Evolutionary conservation across 257 asterid genomes (phyloP), one percentile per base, ranked within the genome.

Genomic region (Parsonsia alboflavescens): DNA sequence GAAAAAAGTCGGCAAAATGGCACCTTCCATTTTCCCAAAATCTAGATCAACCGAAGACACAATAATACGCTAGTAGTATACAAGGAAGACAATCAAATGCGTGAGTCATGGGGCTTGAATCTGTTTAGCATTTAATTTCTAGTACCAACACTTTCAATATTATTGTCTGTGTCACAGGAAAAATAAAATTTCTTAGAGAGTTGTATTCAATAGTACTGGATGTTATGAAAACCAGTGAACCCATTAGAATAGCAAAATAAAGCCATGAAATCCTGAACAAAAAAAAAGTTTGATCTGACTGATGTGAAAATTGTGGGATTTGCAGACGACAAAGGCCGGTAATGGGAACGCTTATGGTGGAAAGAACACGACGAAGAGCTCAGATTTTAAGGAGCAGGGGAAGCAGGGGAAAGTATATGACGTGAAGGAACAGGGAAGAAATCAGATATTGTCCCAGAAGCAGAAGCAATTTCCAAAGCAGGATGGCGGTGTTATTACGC

Each of bases 381-480:
- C 46, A 7, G 68, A 63, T 33, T 41, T 63, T 33, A 63, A 63
- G 68, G 68, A 63, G 22, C 46, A 63, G 46, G 33, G 46, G 1
- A 63, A 33, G 17, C 68, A 63, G 45, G 46, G 16, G 48, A 63
- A 63, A 13, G 68, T 63, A 63, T 39, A 16, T 63, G 68, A 63
- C 68, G 68, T 33, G 46, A 63, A 63, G 46, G 68, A 74, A 48
- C 88, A 80, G 12, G 28, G 16, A 24, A 24, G 26, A 28, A 79
- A 74, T 24, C 80, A 73, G 26, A 67, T 65, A 5, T 84, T 28
- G 44, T 16, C 44, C 15, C 39, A 33, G 39, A 9, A 78, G n/a
- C n/a, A n/a, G 54, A 84, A 78, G 63, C 83, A 79, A 26, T 71
- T 77, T 2, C 42, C 83, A 0, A 76, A 77, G 58, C 82, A 84